phyloP scores from a whole-genome alignment of 805 yeast species.

The Metschnikowia amazonensis region DNA sequence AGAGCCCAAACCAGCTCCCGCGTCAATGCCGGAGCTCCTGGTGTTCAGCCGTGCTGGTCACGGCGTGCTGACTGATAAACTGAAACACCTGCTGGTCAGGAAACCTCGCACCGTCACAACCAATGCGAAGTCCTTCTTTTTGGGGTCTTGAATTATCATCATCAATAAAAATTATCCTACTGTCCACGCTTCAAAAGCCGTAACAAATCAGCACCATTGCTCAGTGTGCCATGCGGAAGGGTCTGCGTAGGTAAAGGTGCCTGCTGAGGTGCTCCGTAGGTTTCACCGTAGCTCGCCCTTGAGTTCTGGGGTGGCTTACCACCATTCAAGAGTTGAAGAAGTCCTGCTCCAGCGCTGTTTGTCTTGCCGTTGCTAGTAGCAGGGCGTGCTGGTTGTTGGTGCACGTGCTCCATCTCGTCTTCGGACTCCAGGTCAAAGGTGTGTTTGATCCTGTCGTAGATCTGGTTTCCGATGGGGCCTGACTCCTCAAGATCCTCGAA shows the following conservation, averaged over 20 bases:
- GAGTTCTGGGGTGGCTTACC: constrained; percentile 8
- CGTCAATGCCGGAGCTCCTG: background rate
- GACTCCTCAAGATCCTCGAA: constrained; percentile 28
- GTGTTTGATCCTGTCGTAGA: constrained; percentile 17
- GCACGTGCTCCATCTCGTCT: constrained; percentile 26
- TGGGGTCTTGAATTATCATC: background rate
- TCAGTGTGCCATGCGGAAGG: constrained; percentile 4
- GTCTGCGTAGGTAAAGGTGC: constrained; percentile 2
- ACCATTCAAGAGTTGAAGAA: constrained; percentile 13
- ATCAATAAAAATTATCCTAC: background rate
- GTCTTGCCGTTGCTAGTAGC: constrained; percentile 3
- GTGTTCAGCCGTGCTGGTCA: constrained; percentile 7
- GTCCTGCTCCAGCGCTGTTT: constrained; percentile 12
- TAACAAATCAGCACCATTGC: constrained; percentile 15
- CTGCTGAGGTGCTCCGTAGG: constrained; percentile 15
- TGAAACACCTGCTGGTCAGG: constrained; percentile 3
- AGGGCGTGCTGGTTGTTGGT: background rate
- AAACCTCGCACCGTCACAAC: constrained; percentile 1
- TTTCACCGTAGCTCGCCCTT: constrained; percentile 10
- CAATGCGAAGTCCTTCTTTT: constrained; percentile 3
- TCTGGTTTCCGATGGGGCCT: constrained; percentile 25
- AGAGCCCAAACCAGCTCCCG: background rate
- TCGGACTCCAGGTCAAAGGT: constrained; percentile 35
- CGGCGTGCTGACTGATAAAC: background rate
- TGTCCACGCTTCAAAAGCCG: constrained; percentile 18